Base-by-base conservation (phyloP, 257 asterid species). In the Capsicum rhomboideum region DNA sequence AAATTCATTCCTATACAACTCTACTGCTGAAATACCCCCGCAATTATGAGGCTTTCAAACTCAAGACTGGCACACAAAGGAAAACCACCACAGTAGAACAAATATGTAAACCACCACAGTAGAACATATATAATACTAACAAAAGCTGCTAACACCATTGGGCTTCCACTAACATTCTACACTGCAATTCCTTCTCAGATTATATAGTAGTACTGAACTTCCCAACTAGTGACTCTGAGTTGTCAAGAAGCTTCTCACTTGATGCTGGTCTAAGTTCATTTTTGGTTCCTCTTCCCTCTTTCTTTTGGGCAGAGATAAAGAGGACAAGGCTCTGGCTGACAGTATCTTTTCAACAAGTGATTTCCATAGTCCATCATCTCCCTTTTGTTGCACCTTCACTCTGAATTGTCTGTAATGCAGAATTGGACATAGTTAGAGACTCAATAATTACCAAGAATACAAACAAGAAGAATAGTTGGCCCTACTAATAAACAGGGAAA, bases 311-410 rank as follows among this genome's bases (percentile, higher is more conserved):
- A 90, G 84, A 49, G 97, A 88, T 83, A 94, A 81, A 11, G 96
- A 92, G 26, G 94, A 91, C 0, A 92, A 85, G 42, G 91, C 85
- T 84, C 86, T 91, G 17, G 96, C 98, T 0, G 94, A 91, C 3
- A 88, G 85, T n/a, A 94, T 97, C 89, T 92, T 94, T 80, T 68
- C 88, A 83, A 91, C 97, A 0, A 94, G 94, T 79, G 92, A 84
- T 69, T 84, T 87, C 98, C 98, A 94, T 67, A 91, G 86, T 20
- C 87, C 28, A 44, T 92, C 98, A 0, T 68, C 89, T 16, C 88
- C 88, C 69, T 86, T 87, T 84, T 83, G 89, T 80, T 83, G 90
- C 34, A 54, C 89, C 91, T 93, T 93, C 74, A 91, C 59, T 88
- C 90, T 92, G 90, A 94, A 91, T 87, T 94, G 94, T 72, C 98